phyloP scores from a whole-genome alignment of 768 basidiomycete genomes.

The Macrolepiota fuliginosa region DNA sequence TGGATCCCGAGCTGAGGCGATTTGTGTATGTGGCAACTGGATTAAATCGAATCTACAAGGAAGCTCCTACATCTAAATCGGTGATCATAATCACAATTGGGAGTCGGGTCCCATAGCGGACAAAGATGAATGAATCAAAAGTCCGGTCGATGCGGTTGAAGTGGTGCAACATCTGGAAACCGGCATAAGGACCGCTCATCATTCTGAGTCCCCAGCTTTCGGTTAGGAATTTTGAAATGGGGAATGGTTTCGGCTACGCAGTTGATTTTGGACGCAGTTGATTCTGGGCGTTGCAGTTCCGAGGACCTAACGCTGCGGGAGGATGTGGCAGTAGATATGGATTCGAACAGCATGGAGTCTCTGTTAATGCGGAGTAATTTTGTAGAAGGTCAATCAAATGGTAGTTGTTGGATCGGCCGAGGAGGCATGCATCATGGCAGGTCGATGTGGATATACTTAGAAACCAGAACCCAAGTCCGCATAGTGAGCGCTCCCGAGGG shows the following conservation, averaged over 20 bases:
- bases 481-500: constrained; percentile 2
- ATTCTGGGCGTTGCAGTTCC: background rate
- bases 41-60: background rate
- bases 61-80: background rate
- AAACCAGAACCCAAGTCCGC: constrained; percentile 5
- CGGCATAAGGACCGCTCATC: background rate
- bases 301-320: background rate
- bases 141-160: constrained; percentile 4
- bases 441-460: background rate
- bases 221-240: background rate
- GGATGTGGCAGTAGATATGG: background rate
- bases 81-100: background rate
- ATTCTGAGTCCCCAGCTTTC: background rate
- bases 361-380: constrained; percentile 5
- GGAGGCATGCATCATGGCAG: background rate
- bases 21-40: background rate
- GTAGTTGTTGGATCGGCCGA: constrained; percentile 1
- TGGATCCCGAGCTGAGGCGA: background rate
- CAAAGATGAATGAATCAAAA: background rate
- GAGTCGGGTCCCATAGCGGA: background rate
- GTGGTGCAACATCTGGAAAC: background rate
- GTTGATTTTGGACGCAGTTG: background rate
- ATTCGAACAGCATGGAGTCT: background rate
- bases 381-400: background rate
- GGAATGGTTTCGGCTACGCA: background rate